These are phyloP conservation scores for Penstemon newberryi DNA, from an alignment of 257 asterid genomes.

Conservation along the genomic window DNA sequence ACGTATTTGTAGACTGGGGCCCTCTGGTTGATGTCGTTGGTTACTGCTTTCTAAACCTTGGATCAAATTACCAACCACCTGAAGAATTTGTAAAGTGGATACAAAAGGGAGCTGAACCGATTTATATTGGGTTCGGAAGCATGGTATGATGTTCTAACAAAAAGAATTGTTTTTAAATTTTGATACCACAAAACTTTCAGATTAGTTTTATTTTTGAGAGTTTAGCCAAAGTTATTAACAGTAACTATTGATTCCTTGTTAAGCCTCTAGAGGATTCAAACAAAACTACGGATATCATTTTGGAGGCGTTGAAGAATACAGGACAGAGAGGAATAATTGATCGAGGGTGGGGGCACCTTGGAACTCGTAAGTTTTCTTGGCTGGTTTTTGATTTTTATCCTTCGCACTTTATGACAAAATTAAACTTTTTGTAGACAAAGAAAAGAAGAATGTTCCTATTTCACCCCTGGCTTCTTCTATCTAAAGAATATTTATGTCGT, in stretches of 20 bases:
- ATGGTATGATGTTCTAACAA: conserved; percentile 59
- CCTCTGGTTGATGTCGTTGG: conserved; percentile 93
- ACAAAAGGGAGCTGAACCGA: conserved; percentile 72
- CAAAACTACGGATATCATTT: conserved; percentile 65
- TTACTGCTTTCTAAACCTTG: conserved; percentile 79
- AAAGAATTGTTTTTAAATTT: no score
- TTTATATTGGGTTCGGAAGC: conserved; percentile 98
- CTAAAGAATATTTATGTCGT: neutral
- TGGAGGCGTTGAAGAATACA: conserved; percentile 81
- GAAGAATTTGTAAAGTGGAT: conserved; percentile 79
- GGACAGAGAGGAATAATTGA: conserved; percentile 97
- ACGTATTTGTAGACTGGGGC: conserved; percentile 82
- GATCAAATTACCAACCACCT: conserved; percentile 69
- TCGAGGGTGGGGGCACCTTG: conserved; percentile 99
- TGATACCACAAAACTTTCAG: no score
- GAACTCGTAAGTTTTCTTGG: conserved; percentile 62
- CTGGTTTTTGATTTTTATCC: neutral
- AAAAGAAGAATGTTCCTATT: neutral
- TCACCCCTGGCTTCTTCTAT: no score
- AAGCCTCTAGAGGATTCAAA: conserved; percentile 92
- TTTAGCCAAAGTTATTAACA: conserved; percentile 17
- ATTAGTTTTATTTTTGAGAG: neutral
- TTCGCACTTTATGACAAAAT: neutral
- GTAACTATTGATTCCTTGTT: conserved; percentile 24
- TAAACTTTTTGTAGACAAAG: neutral